A percentile compares a stretch with the other conserved stretches of the same genome.
phyloP scores from a whole-genome alignment of 345 rosid genomes.

The Geranium rotundifolium region DNA sequence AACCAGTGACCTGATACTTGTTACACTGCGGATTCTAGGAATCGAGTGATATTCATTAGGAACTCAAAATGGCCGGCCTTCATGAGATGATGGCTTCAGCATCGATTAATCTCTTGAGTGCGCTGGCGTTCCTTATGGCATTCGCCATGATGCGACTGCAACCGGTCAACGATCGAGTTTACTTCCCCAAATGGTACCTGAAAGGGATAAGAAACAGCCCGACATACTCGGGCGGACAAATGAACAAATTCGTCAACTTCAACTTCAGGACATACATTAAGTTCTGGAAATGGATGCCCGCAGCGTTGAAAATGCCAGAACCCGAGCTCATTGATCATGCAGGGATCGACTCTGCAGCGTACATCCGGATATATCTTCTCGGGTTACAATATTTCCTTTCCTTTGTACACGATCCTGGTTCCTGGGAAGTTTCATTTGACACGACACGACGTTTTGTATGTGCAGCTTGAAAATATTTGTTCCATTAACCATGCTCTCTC shows the following conservation, averaged over 20 bases:
- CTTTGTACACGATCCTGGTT: background rate
- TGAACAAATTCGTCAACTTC: conserved; percentile 50
- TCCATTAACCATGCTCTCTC: conserved; percentile 57
- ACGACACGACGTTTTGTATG: background rate
- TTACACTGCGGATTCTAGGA: background rate
- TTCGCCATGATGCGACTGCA: conserved; percentile 86
- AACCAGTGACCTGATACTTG: no score
- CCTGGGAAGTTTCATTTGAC: background rate
- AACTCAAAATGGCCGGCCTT: conserved; percentile 45
- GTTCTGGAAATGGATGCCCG: conserved; percentile 91
- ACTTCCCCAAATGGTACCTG: conserved; percentile 94
- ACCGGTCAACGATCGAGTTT: conserved; percentile 86
- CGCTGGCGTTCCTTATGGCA: conserved; percentile 61
- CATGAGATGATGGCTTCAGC: conserved; percentile 69
- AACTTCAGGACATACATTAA: conserved; percentile 56
- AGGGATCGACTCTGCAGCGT: conserved; percentile 79
- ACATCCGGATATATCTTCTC: conserved; percentile 80
- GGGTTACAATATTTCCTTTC: conserved; percentile 35
- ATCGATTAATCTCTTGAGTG: conserved; percentile 66
- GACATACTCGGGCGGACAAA: conserved; percentile 41
- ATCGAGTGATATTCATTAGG: background rate
- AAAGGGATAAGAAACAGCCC: conserved; percentile 82
- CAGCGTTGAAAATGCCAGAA: conserved; percentile 88
- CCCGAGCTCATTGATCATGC: conserved; percentile 90
- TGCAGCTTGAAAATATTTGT: conserved; percentile 78